Percentiles rank a stretch among this genome's conserved stretches.
Conservation (phyloP, 768 basidiomycete species). For the Tubosaeta sp. region DNA sequence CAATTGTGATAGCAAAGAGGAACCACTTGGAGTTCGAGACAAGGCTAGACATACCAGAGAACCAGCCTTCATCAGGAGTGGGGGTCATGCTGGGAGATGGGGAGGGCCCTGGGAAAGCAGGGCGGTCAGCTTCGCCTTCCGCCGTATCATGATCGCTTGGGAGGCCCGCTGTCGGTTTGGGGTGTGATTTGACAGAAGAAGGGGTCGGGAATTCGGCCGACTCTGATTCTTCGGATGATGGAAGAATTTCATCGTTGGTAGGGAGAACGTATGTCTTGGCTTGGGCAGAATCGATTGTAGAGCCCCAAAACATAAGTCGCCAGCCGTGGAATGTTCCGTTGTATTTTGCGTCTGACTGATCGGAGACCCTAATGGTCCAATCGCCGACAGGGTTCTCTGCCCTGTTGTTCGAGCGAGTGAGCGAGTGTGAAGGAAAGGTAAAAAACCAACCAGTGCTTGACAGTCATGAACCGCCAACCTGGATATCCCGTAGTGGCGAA, state of each 20-base stretch:
- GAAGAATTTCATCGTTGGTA: conserved; percentile 44
- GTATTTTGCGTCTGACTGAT: conserved; percentile 57
- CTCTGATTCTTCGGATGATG: conserved; percentile 44
- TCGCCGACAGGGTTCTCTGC: conserved; percentile 87
- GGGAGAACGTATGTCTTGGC: conserved; percentile 62
- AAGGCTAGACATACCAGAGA: conserved; percentile 70
- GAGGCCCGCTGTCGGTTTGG: conserved; percentile 84
- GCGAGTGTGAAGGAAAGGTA: conserved; percentile 1
- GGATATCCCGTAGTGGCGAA: conserved; percentile 62
- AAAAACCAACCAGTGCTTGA: conserved; percentile 84
- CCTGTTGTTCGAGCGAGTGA: conserved; percentile 45
- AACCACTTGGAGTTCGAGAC: conserved; percentile 83
- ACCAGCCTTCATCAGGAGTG: conserved; percentile 81
- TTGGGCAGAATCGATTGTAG: conserved; percentile 66
- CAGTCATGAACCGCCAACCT: conserved; percentile 98
- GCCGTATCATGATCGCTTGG: conserved; percentile 82
- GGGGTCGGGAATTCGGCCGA: conserved; percentile 36
- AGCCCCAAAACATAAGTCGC: conserved; percentile 92
- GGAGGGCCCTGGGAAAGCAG: conserved; percentile 53
- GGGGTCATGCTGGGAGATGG: conserved; percentile 41
- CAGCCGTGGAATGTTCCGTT: conserved; percentile 80
- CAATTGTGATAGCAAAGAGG: conserved; percentile 78
- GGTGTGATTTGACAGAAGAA: conserved; percentile 53
- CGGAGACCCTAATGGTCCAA: conserved; percentile 87
- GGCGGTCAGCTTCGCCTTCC: conserved; percentile 74